Conservation (phyloP, 768 basidiomycete genomes). For the Boletus subparvulus region DNA sequence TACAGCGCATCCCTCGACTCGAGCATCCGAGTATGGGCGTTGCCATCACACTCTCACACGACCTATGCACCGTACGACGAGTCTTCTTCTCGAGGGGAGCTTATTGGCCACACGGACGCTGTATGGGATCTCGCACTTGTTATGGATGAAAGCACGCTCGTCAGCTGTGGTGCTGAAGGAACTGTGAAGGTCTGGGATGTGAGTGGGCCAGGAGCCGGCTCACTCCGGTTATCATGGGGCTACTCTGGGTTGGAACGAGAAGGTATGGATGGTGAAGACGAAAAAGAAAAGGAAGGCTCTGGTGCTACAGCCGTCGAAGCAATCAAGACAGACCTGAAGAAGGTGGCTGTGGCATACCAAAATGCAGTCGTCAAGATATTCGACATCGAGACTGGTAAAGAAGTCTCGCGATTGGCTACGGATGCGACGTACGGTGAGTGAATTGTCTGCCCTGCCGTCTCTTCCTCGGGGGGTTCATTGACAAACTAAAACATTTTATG, state of each 20-base stretch:
- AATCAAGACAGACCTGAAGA: constrained; percentile 78
- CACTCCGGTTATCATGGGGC: constrained; percentile 75
- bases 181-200: constrained; percentile 94
- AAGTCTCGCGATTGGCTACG: constrained; percentile 59
- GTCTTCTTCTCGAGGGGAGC: constrained; percentile 68
- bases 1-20: constrained; percentile 94
- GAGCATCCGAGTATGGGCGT: constrained; percentile 87
- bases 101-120: constrained; percentile 93
- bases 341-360: constrained; percentile 87
- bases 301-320: constrained; percentile 85
- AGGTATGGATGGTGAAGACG: constrained; percentile 39
- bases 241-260: constrained; percentile 64
- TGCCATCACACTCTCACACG: constrained; percentile 74
- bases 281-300: constrained; percentile 48
- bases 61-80: constrained; percentile 92
- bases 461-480: not conserved
- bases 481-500: not conserved
- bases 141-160: constrained; percentile 77
- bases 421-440: constrained; percentile 57
- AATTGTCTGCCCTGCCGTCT: not conserved
- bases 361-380: constrained; percentile 90
- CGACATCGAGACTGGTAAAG: constrained; percentile 86
- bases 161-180: constrained; percentile 91
- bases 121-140: constrained; percentile 94
- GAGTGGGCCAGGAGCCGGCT: constrained; percentile 56